Conservation (phyloP, 2,329 filamentous ascomycete species). For the Allantophomopsis cytisporea region DNA sequence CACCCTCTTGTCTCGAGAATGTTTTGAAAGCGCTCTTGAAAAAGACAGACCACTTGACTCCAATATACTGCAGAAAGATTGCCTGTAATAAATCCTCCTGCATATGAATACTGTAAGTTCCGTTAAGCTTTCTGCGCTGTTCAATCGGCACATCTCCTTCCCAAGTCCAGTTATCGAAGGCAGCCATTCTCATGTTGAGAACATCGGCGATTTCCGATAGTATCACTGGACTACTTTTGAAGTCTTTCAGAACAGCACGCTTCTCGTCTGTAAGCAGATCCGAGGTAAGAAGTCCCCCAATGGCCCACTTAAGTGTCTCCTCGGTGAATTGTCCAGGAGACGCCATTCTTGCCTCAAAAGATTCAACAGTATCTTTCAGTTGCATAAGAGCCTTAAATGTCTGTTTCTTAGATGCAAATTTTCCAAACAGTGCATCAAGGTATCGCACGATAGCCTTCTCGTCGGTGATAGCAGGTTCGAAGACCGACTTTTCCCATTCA, state of each 20-base stretch:
- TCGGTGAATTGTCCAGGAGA: constrained; percentile 23
- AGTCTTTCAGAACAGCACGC: constrained; percentile 31
- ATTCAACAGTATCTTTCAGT: constrained; percentile 23
- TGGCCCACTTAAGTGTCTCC: constrained; percentile 26
- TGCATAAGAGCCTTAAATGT: constrained; percentile 25
- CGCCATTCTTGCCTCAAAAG: constrained; percentile 17
- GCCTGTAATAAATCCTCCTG: constrained; percentile 43
- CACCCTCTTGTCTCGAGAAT: constrained; percentile 10
- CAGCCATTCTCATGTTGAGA: constrained; percentile 38
- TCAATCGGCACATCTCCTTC: constrained; percentile 29
- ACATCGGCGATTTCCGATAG: constrained; percentile 40
- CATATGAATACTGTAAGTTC: constrained; percentile 45
- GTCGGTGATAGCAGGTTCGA: constrained; percentile 31
- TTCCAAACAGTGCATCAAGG: constrained; percentile 33
- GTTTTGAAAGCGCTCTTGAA: constrained; percentile 26
- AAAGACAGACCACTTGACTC: constrained; percentile 32
- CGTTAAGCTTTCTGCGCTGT: constrained; percentile 40
- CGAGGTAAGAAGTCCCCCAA: constrained; percentile 31
- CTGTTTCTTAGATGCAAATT: constrained; percentile 18
- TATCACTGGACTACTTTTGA: constrained; percentile 31
- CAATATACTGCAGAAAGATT: constrained; percentile 39
- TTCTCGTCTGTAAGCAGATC: constrained; percentile 39
- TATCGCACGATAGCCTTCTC: constrained; percentile 30
- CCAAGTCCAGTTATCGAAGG: constrained; percentile 39
- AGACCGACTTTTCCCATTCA: constrained; percentile 42